A percentile compares a stretch with the other conserved stretches of the same genome.
Evolutionary conservation across 2,329 filamentous ascomycete genomes (phyloP).

Genomic region (Hymenoscyphus fructigenus): DNA sequence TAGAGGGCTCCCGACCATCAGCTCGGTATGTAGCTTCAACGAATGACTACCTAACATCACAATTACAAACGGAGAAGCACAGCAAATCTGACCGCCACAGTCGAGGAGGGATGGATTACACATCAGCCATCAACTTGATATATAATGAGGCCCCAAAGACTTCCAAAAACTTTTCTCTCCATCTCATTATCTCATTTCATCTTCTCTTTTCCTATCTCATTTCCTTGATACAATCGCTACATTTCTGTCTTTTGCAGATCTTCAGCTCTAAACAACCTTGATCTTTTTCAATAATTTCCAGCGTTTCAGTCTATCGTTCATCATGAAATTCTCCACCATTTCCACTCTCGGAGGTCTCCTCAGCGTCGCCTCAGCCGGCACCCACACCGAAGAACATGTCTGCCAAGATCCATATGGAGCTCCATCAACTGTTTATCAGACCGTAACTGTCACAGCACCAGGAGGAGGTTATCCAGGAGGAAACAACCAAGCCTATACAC

Average conservation of each 20-base stretch:
- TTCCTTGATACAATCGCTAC: constrained; percentile 24
- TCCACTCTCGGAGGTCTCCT: constrained; percentile 18
- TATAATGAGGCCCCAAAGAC: not conserved
- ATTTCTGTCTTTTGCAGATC: constrained; percentile 10
- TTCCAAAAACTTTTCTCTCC: constrained; percentile 2
- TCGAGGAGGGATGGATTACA: not conserved
- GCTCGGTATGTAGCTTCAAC: not conserved
- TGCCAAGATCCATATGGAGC: constrained; percentile 16
- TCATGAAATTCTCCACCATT: constrained; percentile 29
- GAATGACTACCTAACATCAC: not conserved
- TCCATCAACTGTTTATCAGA: constrained; percentile 19
- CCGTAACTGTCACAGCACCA: constrained; percentile 18
- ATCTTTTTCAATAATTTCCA: constrained; percentile 3
- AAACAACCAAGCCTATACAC: not conserved
- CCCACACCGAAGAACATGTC: constrained; percentile 16
- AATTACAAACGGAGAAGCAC: not conserved
- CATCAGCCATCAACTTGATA: not conserved
- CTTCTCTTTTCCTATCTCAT: constrained; percentile 15
- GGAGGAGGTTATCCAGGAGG: not conserved
- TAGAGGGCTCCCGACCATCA: not conserved
- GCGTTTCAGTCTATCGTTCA: constrained; percentile 11
- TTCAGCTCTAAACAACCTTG: constrained; percentile 3
- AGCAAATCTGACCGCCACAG: no score
- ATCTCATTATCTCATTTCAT: constrained; percentile 15
- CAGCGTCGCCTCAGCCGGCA: constrained; percentile 17